phyloP scores from a whole-genome alignment of 2,329 filamentous ascomycete genomes.

The Calonectria honghensis region DNA sequence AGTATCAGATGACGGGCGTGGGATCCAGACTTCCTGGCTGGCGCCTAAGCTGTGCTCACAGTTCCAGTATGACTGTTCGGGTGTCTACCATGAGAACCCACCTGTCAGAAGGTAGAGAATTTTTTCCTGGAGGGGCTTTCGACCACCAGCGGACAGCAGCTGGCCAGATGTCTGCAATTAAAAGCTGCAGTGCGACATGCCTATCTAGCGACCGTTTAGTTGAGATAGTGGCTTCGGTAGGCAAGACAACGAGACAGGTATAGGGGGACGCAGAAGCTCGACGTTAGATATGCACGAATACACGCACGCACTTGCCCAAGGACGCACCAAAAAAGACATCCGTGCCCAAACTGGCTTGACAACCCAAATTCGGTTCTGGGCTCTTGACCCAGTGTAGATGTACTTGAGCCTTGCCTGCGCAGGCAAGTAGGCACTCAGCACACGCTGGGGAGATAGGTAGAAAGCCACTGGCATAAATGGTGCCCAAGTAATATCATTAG shows the following conservation, averaged over 20 bases:
- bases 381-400: background rate
- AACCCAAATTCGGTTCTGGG: conserved; percentile 9
- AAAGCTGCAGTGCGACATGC: conserved; percentile 26
- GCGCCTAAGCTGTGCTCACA: background rate
- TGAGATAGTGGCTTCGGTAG: conserved; percentile 11
- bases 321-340: background rate
- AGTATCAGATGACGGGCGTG: background rate
- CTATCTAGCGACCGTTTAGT: background rate
- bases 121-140: background rate
- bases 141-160: background rate
- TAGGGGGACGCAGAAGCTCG: background rate
- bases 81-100: background rate
- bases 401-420: conserved; percentile 15
- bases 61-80: background rate
- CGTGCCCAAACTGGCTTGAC: conserved; percentile 1
- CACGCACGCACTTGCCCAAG: conserved; percentile 1
- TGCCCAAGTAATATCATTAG: conserved; percentile 49
- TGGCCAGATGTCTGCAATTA: conserved; percentile 26
- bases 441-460: conserved; percentile 26
- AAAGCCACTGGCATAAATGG: conserved; percentile 28
- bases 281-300: background rate
- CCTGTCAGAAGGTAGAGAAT: background rate
- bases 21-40: background rate
- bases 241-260: background rate
- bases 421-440: conserved; percentile 30